Evolutionary conservation across 306 rosid genomes (phyloP), one percentile per base, ranked within the genome.

Genomic region (Cyamopsis tetragonoloba): DNA sequence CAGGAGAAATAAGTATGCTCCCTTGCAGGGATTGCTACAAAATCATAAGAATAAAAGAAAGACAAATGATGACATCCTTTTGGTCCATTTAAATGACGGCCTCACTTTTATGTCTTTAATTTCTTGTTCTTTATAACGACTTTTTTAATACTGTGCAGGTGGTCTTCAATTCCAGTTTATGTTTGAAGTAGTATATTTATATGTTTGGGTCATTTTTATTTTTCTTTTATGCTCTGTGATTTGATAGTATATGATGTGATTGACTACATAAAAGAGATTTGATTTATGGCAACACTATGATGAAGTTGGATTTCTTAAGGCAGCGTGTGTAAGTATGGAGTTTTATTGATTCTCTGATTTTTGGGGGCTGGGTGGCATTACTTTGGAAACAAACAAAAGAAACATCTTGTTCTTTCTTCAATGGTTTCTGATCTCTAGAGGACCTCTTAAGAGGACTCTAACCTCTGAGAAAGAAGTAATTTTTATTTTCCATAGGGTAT

Each of bases 51-150:
- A 47, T 27, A 39, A 58, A 57, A n/a, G n/a, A n/a, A n/a, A n/a
- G n/a, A n/a, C n/a, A n/a, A n/a, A n/a, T n/a, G n/a, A 6, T 38
- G 53, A 37, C 38, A 5, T 26, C 23, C 39, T 59, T 31, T 79
- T 75, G 27, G 62, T 64, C 75, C 43, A 22, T 61, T 6, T 39
- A 32, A 68, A 68, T 69, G 39, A 66, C 30, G 48, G 27, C 30
- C 56, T 46, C 43, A 30, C 6, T 20, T 35, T 42, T 20, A 17
- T 70, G 28, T 69, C 58, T 62, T 51, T 35, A 47, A 15, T 59
- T 27, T 48, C n/a, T 13, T 14, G 20, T 72, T 74, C 32, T 39
- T 66, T 32, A 20, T 38, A 17, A 34, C 51, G 30, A 50, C 6
- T 19, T 49, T 37, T 30, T 67, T 34, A 43, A 30, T 27, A 4